Conservation (phyloP, 805 yeast species). For the Lachancea cidri region DNA sequence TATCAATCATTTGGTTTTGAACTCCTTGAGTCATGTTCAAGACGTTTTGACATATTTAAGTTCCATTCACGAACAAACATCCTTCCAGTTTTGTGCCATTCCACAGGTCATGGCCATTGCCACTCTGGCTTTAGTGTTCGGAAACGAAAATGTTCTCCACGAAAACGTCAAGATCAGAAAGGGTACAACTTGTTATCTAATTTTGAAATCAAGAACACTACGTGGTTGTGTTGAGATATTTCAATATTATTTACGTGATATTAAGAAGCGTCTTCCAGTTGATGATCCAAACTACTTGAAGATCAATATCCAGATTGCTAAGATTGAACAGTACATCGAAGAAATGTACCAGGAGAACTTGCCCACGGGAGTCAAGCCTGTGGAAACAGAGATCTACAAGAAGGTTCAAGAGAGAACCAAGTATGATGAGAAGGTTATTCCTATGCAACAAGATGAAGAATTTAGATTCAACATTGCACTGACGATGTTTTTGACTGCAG, state of each 20-base stretch:
- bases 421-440: conserved; percentile 34
- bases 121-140: conserved; percentile 78
- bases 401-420: conserved; percentile 41
- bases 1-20: conserved; percentile 72
- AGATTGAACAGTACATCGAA: conserved; percentile 85
- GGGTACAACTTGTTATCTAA: conserved; percentile 76
- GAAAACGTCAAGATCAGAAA: conserved; percentile 81
- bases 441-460: conserved; percentile 23
- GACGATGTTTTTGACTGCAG: conserved; percentile 18
- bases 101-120: conserved; percentile 99
- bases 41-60: conserved; percentile 75
- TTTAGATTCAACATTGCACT: conserved; percentile 23
- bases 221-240: conserved; percentile 74
- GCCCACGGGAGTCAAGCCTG: conserved; percentile 48
- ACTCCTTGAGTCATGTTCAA: conserved; percentile 71
- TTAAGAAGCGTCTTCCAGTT: conserved; percentile 75
- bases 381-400: conserved; percentile 33
- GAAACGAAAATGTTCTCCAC: conserved; percentile 68
- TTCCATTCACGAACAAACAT: conserved; percentile 70
- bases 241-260: conserved; percentile 62
- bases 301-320: conserved; percentile 80
- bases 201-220: conserved; percentile 67
- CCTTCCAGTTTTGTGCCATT: conserved; percentile 90
- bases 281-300: conserved; percentile 81
- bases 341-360: conserved; percentile 59